Evolutionary conservation across 768 basidiomycete genomes (phyloP).

Genomic region (Tricholoma furcatifolium): DNA sequence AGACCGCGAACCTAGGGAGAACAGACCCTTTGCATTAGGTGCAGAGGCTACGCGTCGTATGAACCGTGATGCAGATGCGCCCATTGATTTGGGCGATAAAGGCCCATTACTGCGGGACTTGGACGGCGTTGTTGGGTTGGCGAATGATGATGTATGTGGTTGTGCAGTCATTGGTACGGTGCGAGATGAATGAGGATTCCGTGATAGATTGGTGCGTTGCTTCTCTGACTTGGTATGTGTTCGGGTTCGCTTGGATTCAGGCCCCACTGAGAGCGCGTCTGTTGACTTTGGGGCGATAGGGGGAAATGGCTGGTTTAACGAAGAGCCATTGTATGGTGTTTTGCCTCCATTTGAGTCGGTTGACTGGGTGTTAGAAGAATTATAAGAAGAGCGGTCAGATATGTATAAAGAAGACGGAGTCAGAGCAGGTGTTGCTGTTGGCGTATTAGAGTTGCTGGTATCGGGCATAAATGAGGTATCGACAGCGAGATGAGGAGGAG

Average conservation of each 20-base stretch:
- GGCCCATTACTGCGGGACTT: conserved; percentile 51
- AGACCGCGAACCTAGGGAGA: conserved; percentile 59
- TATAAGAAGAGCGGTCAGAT: conserved; percentile 73
- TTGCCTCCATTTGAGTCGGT: conserved; percentile 59
- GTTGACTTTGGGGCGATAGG: conserved; percentile 34
- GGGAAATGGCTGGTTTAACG: conserved; percentile 28
- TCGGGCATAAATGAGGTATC: conserved; percentile 44
- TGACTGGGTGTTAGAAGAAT: conserved; percentile 75
- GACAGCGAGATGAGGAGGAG: conserved; percentile 44
- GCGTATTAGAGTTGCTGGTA: conserved; percentile 36
- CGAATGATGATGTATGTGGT: conserved; percentile 46
- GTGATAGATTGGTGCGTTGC: conserved; percentile 28
- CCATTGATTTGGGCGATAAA: conserved; percentile 66
- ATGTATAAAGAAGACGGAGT: conserved; percentile 49
- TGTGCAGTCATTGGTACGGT: conserved; percentile 40
- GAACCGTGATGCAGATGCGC: conserved; percentile 81
- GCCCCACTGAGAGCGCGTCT: conserved; percentile 37
- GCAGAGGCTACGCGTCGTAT: conserved; percentile 95
- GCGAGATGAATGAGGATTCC: conserved; percentile 25
- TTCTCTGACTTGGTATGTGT: conserved; percentile 49
- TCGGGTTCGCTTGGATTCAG: conserved; percentile 29
- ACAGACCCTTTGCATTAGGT: conserved; percentile 92
- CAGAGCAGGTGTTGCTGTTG: conserved; percentile 45
- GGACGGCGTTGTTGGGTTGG: conserved; percentile 36
- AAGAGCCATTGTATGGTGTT: conserved; percentile 24